Evolutionary conservation across 148 eudicot species (phyloP), one percentile per base, ranked within the genome.

Genomic region (Selenicereus undatus): DNA sequence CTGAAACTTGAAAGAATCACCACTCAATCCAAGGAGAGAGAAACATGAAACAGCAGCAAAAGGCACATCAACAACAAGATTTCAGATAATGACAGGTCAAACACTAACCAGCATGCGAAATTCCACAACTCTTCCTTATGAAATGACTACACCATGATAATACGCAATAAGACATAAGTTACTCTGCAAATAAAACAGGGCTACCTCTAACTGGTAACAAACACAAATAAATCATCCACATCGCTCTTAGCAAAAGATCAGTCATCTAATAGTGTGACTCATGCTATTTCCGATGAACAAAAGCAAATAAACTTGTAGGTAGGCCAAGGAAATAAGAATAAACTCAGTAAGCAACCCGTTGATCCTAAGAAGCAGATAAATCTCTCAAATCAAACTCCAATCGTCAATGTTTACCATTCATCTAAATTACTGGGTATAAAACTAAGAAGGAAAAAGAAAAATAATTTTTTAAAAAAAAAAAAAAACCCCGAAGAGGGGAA

Each of bases 1-100:
- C 87, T 85, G 78, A 76, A 82, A 62, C 81, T 71, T 78, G 84
- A 73, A 60, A 56, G 56, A 42, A 81, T 29, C 36, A 66, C 43
- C 29, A 8, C 36, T 54, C 18, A 56, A 65, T 10, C 74, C 78
- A 79, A 29, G 64, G 26, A 66, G 26, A 65, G 11, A 48, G 11
- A 75, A 30, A 36, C 4, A 69, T 12, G 56, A 66, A 54, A 27
- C 5, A 1, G 42, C 29, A 48, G 51, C 45, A 29, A 69, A 22
- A 42, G n/a, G 42, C 13, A 69, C 30, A 52, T 75, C 79, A 65
- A 12, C 7, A 68, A 65, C 77, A 36, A 74, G 26, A 65, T 73
- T 73, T 16, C 1, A n/a, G 12, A 26, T 18, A 5, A 58, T 3
- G 1, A 30, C 30, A 64, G 39, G 30, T 70, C 70, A 18, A 29